Evolutionary conservation across 2,329 filamentous ascomycete species (phyloP).

Genomic region (Huntiella savannae): DNA sequence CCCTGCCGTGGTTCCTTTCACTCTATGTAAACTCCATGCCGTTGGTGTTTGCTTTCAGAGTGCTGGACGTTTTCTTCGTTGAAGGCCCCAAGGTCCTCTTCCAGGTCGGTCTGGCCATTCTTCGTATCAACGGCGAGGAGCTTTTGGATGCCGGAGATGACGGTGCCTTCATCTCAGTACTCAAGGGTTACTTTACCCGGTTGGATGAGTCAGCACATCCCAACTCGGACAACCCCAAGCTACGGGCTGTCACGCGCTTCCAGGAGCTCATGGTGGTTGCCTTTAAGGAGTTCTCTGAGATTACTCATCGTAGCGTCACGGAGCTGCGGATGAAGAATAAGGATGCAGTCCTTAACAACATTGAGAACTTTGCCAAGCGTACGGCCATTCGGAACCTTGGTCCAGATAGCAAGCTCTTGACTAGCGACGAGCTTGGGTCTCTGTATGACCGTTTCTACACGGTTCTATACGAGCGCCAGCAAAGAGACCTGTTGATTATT

Average conservation of each 20-base stretch:
- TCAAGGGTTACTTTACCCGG: slow-evolving; percentile 86
- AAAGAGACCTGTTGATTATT: slow-evolving; percentile 57
- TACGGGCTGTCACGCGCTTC: slow-evolving; percentile 84
- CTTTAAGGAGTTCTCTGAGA: slow-evolving; percentile 92
- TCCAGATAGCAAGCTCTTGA: slow-evolving; percentile 83
- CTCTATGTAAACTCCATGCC: slow-evolving; percentile 99
- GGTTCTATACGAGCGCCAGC: slow-evolving; percentile 77
- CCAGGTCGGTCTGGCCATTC: slow-evolving; percentile 88
- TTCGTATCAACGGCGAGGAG: slow-evolving; percentile 93
- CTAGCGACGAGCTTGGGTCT: slow-evolving; percentile 66
- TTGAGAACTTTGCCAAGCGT: slow-evolving; percentile 91
- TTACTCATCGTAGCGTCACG: slow-evolving; percentile 81
- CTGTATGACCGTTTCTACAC: slow-evolving; percentile 91
- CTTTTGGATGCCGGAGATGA: slow-evolving; percentile 84
- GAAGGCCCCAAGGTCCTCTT: slow-evolving; percentile 96
- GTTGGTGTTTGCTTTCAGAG: slow-evolving; percentile 87
- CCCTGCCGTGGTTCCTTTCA: slow-evolving; percentile 91
- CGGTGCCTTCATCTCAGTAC: slow-evolving; percentile 85
- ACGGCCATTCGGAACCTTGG: slow-evolving; percentile 92
- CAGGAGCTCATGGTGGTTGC: slow-evolving; percentile 98
- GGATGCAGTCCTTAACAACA: slow-evolving; percentile 80
- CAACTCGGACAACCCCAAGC: slow-evolving; percentile 83
- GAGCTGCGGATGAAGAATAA: slow-evolving; percentile 86
- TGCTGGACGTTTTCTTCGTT: slow-evolving; percentile 93
- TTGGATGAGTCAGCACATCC: slow-evolving; percentile 93